Evolutionary conservation across 2,329 filamentous ascomycete genomes (phyloP), one percentile per base, ranked within the genome.

Genomic region (Xylariaceae sp.): DNA sequence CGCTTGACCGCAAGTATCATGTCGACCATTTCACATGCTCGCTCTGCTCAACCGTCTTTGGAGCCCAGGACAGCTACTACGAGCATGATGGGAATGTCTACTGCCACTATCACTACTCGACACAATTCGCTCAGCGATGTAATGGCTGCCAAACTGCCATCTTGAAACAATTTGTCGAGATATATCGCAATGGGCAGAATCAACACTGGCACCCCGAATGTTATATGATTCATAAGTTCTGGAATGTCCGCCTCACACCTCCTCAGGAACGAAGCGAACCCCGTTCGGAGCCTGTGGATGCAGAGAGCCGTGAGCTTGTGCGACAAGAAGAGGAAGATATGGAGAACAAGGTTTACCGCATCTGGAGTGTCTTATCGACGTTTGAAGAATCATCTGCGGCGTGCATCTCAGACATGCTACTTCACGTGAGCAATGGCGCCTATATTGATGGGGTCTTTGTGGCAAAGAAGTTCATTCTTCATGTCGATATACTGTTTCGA

Each of bases 201-300:
- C 95, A 99, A 70, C 95, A 99, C 73, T 99, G 95, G 95, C 95
- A 99, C 71, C 95, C 95, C 1, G 95, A 99, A 75, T 99, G 95
- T 75, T 99, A 99, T 75, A 99, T 99, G 95, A 99, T 99, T 61
- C 95, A 99, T 78, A 99, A 99, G 70, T 99, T 98, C 75, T 99
- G 95, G 95, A 99, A 98, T 71, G 95, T 99, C 57, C 88, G 95
- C 49, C 80, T 99, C 40, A 86, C 87, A 10, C 82, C 86, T 21
- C 80, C 83, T 10, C 81, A 82, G 41, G 80, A 86, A 54, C 71
- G 75, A 10, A 70, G 79, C 37, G 76, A 80, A 54, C 74, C 73
- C 26, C 63, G 73, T 19, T 70, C 75, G n/a, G 75, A 81, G 50
- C 70, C 73, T 10, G 77, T 80, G 50, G 81, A 85, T 51, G 71